phyloP scores from a whole-genome alignment of 805 yeast species.

The Crinitomyces ghanaensis region DNA sequence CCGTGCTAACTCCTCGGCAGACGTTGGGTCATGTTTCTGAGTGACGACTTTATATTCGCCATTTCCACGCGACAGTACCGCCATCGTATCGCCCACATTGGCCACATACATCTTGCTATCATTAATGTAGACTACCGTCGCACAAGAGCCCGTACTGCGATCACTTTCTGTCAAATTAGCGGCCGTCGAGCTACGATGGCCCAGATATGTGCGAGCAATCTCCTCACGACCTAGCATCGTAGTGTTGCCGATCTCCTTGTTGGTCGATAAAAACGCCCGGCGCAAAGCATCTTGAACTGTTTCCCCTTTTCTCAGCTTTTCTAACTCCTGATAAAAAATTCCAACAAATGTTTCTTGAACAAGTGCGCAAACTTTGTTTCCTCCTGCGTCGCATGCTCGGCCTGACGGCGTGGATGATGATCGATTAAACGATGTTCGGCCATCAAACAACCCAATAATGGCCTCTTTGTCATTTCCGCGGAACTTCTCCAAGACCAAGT shows the following conservation, averaged over 20 bases:
- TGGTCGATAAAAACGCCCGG: slow-evolving; percentile 66
- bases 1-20: slow-evolving; percentile 50
- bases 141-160: slow-evolving; percentile 70
- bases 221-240: slow-evolving; percentile 22
- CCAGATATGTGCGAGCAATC: slow-evolving; percentile 30
- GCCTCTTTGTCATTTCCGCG: slow-evolving; percentile 77
- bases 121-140: slow-evolving; percentile 67
- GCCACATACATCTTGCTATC: slow-evolving; percentile 67
- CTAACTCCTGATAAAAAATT: slow-evolving; percentile 56
- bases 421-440: slow-evolving; percentile 39
- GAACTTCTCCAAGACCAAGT: slow-evolving; percentile 76
- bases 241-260: slow-evolving; percentile 63
- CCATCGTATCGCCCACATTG: slow-evolving; percentile 84
- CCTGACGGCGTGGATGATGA: no score
- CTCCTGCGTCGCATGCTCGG: no score
- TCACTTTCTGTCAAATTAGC: slow-evolving; percentile 52
- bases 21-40: slow-evolving; percentile 74
- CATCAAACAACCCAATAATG: slow-evolving; percentile 76
- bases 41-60: slow-evolving; percentile 72
- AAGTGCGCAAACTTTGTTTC: slow-evolving; percentile 45
- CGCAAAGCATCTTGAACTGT: slow-evolving; percentile 66
- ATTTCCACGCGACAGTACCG: slow-evolving; percentile 62
- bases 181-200: slow-evolving; percentile 43
- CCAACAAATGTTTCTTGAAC: slow-evolving; percentile 63
- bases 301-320: slow-evolving; percentile 33